phyloP scores from a whole-genome alignment of 1,139 yeast genomes.

The Blastobotrys persicus region DNA sequence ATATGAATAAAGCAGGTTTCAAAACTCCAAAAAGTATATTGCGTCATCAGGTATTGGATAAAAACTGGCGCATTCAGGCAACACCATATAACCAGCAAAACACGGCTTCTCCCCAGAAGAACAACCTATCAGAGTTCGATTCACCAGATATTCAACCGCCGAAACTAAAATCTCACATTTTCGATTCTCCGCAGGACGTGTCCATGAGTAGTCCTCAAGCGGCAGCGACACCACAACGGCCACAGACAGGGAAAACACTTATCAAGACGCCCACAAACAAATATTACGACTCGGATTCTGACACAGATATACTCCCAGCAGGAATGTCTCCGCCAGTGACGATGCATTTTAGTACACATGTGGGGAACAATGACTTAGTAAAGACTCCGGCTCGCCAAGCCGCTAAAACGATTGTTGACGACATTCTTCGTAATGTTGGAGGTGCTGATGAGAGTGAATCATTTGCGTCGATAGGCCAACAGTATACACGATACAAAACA shows the following conservation, averaged over 20 bases:
- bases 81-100: conserved; percentile 30
- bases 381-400: conserved; percentile 33
- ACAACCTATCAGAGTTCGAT: conserved; percentile 14
- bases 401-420: conserved; percentile 28
- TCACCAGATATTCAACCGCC: conserved; percentile 26
- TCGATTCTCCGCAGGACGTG: conserved; percentile 16
- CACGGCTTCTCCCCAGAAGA: too few species aligned
- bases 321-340: conserved; percentile 35
- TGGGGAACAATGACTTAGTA: conserved; percentile 18
- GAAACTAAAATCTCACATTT: conserved; percentile 17
- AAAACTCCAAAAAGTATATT: conserved; percentile 17
- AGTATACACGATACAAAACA: conserved; percentile 14
- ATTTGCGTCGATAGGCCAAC: conserved; percentile 17
- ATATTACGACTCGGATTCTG: conserved; percentile 24
- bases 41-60: conserved; percentile 39
- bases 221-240: neutral
- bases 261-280: conserved; percentile 10
- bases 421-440: conserved; percentile 25
- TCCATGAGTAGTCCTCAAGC: conserved; percentile 14
- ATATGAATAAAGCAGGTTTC: neutral
- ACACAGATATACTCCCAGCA: conserved; percentile 25
- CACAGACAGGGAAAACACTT: conserved; percentile 7
- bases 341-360: conserved; percentile 23
- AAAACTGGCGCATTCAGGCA: conserved; percentile 38
- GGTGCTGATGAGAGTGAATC: conserved; percentile 12